phyloP scores from a whole-genome alignment of 768 basidiomycete genomes.

The Cystofilobasidium bisporidii region DNA sequence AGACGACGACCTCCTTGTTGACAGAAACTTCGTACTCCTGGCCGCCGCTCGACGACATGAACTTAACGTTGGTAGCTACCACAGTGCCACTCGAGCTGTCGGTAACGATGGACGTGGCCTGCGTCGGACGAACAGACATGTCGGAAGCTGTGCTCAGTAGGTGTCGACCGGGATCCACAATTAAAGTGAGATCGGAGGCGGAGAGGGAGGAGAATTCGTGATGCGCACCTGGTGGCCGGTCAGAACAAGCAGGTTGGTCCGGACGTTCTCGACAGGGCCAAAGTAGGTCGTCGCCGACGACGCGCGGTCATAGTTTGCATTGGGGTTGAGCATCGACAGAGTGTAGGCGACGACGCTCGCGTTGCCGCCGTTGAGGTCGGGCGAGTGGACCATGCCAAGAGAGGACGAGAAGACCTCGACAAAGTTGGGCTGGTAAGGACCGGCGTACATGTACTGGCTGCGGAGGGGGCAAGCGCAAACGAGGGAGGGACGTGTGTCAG shows the following conservation, averaged over 20 bases:
- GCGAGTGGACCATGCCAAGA: slow-evolving; percentile 42
- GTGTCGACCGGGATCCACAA: too few species aligned
- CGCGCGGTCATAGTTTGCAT: slow-evolving; percentile 48
- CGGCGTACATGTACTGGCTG: slow-evolving; percentile 47
- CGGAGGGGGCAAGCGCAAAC: too few species aligned
- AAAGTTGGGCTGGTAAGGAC: slow-evolving; percentile 44
- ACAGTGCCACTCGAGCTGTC: slow-evolving; percentile 8
- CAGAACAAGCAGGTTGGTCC: slow-evolving; percentile 50
- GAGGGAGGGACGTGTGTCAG: background rate
- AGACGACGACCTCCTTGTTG: slow-evolving; percentile 48
- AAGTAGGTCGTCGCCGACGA: slow-evolving; percentile 52
- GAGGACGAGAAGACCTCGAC: slow-evolving; percentile 39
- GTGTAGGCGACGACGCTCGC: slow-evolving; percentile 53
- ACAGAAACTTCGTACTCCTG: slow-evolving; percentile 39
- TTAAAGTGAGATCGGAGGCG: too few species aligned
- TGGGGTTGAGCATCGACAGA: slow-evolving; percentile 47
- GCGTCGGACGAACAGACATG: too few species aligned
- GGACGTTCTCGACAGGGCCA: slow-evolving; percentile 47
- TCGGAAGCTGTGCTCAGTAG: too few species aligned
- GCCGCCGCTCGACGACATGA: slow-evolving; percentile 38
- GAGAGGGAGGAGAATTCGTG: too few species aligned
- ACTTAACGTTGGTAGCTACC: slow-evolving; percentile 44
- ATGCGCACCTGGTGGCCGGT: slow-evolving; percentile 31
- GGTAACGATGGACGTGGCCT: background rate
- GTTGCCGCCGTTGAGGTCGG: slow-evolving; percentile 51